phyloP scores from a whole-genome alignment of 305 asterid species.

The Withania somnifera region DNA sequence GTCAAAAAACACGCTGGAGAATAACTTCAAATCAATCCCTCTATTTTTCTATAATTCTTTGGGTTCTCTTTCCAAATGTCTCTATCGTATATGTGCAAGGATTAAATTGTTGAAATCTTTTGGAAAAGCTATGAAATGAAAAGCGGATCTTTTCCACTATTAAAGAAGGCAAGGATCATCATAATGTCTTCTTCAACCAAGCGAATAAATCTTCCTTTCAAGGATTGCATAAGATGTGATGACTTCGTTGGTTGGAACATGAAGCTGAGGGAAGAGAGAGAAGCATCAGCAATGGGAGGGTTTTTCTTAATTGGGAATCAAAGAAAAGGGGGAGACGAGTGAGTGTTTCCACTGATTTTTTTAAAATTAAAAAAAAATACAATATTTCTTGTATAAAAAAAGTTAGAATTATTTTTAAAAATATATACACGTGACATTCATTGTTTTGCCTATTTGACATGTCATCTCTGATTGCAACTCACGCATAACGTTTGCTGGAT shows the following conservation, averaged over 20 bases:
- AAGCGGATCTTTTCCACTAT: constrained; percentile 57
- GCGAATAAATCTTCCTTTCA: not conserved
- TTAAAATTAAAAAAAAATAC: not conserved
- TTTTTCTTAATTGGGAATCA: not conserved
- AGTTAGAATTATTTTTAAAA: not conserved
- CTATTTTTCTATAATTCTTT: not conserved
- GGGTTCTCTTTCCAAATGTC: constrained; percentile 14
- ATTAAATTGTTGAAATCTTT: constrained; percentile 62
- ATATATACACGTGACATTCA: not conserved
- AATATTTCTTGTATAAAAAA: not conserved
- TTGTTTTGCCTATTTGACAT: not conserved
- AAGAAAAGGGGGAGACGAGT: not conserved
- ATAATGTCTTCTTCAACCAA: not conserved
- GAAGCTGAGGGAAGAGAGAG: not conserved
- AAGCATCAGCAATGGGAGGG: not conserved
- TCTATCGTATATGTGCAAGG: constrained; percentile 75
- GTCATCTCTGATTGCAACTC: not conserved
- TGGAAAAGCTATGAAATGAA: constrained; percentile 68
- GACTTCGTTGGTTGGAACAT: not conserved
- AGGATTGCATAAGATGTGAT: not conserved
- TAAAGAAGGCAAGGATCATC: constrained; percentile 53
- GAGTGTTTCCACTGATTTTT: not conserved
- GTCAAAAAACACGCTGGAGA: not conserved
- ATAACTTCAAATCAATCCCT: too few relatives aligned
- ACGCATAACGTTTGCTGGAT: not conserved